phyloP scores from a whole-genome alignment of 495 filamentous ascomycete genomes.

The Acidiella bohemica region DNA sequence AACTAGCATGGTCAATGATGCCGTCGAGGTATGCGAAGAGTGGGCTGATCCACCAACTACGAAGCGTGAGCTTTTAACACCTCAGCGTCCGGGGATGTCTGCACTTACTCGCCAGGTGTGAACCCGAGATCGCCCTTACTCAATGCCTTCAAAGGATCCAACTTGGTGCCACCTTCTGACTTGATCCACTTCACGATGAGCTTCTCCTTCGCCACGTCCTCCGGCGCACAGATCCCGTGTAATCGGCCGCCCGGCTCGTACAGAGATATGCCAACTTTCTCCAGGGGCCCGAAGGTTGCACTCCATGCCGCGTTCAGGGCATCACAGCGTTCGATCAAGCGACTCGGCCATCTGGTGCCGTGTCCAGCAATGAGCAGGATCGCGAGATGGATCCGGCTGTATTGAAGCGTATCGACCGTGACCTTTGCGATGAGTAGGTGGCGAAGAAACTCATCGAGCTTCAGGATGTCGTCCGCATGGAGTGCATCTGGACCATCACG shows the following conservation, averaged over 20 bases:
- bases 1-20: conserved; percentile 24
- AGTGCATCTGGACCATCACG: conserved; percentile 27
- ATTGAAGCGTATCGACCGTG: conserved; percentile 18
- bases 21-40: conserved; percentile 28
- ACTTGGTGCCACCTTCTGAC: neutral
- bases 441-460: conserved; percentile 26
- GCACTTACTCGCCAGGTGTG: conserved; percentile 26
- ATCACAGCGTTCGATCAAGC: conserved; percentile 27
- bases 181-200: conserved; percentile 14
- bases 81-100: too few species aligned
- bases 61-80: conserved; percentile 3
- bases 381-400: conserved; percentile 28
- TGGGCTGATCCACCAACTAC: conserved; percentile 30
- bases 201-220: conserved; percentile 19
- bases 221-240: conserved; percentile 20
- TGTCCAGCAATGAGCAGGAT: conserved; percentile 23
- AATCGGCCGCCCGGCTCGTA: conserved; percentile 27
- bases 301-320: conserved; percentile 21
- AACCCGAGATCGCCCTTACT: conserved; percentile 24
- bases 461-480: conserved; percentile 25
- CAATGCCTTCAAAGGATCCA: conserved; percentile 6
- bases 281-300: conserved; percentile 21
- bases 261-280: conserved; percentile 19
- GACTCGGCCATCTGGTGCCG: conserved; percentile 28
- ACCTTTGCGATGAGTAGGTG: conserved; percentile 15